Evolutionary conservation across 1,284 basidiomycete genomes (phyloP).

Genomic region (Malassezia equina): DNA sequence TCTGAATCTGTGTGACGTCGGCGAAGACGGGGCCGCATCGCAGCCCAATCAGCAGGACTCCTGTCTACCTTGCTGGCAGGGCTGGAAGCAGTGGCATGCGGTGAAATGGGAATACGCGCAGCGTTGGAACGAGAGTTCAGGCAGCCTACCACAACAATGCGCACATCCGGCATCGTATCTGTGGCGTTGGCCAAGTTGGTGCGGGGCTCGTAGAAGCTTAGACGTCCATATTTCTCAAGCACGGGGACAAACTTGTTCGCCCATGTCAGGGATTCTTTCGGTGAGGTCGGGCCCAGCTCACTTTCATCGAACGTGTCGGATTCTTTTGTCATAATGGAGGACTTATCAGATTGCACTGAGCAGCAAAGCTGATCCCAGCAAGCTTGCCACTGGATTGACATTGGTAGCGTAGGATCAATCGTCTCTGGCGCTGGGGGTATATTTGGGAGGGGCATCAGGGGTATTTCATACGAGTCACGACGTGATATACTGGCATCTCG

Average conservation of each 20-base stretch:
- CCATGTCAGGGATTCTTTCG: neutral
- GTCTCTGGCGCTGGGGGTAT: neutral
- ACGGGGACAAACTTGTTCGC: constrained; percentile 5
- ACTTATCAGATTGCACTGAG: neutral
- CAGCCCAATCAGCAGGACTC: neutral
- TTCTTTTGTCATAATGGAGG: neutral
- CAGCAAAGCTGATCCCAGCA: constrained; percentile 11
- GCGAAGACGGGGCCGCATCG: neutral
- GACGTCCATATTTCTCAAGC: constrained; percentile 1
- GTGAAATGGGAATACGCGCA: neutral
- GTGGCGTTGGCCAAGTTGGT: neutral
- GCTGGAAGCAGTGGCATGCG: neutral
- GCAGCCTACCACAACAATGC: constrained; percentile 5
- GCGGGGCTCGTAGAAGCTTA: constrained; percentile 6
- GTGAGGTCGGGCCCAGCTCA: neutral
- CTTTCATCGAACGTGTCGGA: neutral
- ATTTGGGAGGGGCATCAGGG: neutral
- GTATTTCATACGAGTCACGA: neutral
- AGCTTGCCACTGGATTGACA: neutral
- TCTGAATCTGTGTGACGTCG: neutral
- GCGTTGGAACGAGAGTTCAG: neutral
- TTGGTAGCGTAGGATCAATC: constrained; percentile 5
- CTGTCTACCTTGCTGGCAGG: constrained; percentile 4
- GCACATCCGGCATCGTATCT: neutral
- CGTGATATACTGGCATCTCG: neutral